Evolutionary conservation across 116 monocot genomes (phyloP).

Genomic region (Papilionanthe hybrid): DNA sequence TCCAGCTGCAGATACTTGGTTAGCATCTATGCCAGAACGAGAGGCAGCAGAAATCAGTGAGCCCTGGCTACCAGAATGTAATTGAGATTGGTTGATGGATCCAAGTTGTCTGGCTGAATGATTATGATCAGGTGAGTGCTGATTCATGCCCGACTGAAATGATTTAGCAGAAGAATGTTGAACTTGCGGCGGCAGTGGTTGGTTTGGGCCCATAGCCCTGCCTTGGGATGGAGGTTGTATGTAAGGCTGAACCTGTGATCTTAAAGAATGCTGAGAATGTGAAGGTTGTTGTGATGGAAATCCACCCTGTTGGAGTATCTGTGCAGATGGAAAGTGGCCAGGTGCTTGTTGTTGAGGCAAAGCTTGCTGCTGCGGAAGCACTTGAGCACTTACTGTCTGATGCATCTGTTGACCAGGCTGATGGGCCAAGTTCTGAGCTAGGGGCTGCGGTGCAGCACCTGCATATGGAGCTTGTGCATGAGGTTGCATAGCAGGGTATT

Average conservation of each 20-base stretch:
- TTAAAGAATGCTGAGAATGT: conserved; percentile 34
- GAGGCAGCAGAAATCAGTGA: conserved; percentile 2
- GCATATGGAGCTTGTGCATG: conserved; percentile 21
- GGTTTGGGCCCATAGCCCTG: conserved; percentile 21
- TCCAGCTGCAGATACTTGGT: neutral
- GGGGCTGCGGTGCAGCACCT: conserved; percentile 20
- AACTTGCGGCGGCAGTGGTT: conserved; percentile 20
- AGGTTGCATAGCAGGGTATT: conserved; percentile 22
- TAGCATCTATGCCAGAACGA: conserved; percentile 13
- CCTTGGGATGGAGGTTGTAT: conserved; percentile 28
- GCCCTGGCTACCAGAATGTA: conserved; percentile 24
- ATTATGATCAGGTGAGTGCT: conserved; percentile 22
- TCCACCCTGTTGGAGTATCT: conserved; percentile 27
- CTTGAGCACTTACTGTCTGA: conserved; percentile 31
- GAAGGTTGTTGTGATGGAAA: conserved; percentile 26
- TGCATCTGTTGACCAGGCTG: conserved; percentile 31
- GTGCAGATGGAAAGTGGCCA: conserved; percentile 13
- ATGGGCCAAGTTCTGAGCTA: conserved; percentile 1
- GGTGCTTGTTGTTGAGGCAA: conserved; percentile 26
- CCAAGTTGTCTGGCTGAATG: conserved; percentile 2
- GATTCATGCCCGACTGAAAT: conserved; percentile 20
- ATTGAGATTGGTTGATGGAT: conserved; percentile 13
- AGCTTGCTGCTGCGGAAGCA: conserved; percentile 26
- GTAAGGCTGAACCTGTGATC: conserved; percentile 36
- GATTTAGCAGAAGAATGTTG: conserved; percentile 19